These are phyloP conservation scores for Phylloboletellus chloephorus DNA, from an alignment of 1,284 basidiomycete species.

Conservation along the genomic window DNA sequence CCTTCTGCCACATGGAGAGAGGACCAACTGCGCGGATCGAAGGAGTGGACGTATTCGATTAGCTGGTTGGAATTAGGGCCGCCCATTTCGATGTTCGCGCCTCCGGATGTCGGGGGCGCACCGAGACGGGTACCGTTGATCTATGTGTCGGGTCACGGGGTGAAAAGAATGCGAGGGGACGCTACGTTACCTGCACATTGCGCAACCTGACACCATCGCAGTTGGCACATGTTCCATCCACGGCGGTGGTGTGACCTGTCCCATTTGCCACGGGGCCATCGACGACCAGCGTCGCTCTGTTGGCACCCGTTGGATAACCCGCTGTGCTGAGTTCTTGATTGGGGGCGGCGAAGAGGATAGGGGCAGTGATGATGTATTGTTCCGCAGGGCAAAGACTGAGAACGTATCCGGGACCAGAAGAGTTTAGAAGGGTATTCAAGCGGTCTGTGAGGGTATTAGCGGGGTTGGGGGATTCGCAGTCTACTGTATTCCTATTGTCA, in stretches of 20 bases:
- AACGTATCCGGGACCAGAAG: slow-evolving; percentile 59
- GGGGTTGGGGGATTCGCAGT: slow-evolving; percentile 52
- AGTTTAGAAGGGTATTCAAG: slow-evolving; percentile 59
- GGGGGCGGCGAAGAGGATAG: slow-evolving; percentile 58
- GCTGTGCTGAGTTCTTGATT: slow-evolving; percentile 75
- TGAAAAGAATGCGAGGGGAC: slow-evolving; percentile 19
- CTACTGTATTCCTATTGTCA: slow-evolving; percentile 7
- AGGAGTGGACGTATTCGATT: slow-evolving; percentile 66
- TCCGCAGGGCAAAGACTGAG: slow-evolving; percentile 60
- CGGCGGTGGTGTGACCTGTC: slow-evolving; percentile 62
- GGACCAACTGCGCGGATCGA: slow-evolving; percentile 68
- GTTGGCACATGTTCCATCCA: slow-evolving; percentile 56
- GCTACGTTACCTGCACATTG: slow-evolving; percentile 57
- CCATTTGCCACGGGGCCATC: slow-evolving; percentile 51
- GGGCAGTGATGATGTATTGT: slow-evolving; percentile 57
- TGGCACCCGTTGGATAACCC: slow-evolving; percentile 61
- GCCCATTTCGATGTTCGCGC: slow-evolving; percentile 75
- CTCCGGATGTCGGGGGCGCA: slow-evolving; percentile 49
- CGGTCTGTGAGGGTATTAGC: slow-evolving; percentile 62
- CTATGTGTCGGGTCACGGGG: slow-evolving; percentile 36
- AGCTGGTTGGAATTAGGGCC: slow-evolving; percentile 62
- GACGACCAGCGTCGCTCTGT: slow-evolving; percentile 52
- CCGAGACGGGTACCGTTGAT: slow-evolving; percentile 61
- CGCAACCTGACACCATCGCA: slow-evolving; percentile 59
- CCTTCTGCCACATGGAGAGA: slow-evolving; percentile 71